These are phyloP conservation scores for Acanthamoeba lenticulata DNA, from an alignment of 208 protist genomes.

Conservation along the genomic window DNA sequence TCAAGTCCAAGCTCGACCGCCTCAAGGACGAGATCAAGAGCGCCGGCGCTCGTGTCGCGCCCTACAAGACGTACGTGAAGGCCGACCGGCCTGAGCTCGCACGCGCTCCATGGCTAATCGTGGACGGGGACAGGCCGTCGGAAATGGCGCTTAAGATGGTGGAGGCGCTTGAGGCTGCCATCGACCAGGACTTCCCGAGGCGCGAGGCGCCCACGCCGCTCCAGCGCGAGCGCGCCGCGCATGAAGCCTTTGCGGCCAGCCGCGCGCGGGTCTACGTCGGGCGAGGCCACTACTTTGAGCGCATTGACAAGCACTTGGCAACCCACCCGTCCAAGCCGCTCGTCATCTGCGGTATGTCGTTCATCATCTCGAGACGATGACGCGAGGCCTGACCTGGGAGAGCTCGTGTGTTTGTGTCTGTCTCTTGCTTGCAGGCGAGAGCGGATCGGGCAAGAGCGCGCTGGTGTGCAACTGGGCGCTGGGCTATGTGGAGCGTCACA, in stretches of 20 bases:
- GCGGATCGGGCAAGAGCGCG: slow-evolving; percentile 51
- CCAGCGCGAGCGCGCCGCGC: slow-evolving; percentile 7
- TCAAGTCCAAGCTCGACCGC: neutral
- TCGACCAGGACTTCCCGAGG: slow-evolving; percentile 60
- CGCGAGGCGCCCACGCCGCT: slow-evolving; percentile 27
- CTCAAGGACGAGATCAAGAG: neutral
- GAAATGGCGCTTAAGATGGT: slow-evolving; percentile 21
- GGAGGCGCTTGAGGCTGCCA: neutral
- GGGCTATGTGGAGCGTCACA: neutral
- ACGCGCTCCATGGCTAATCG: neutral
- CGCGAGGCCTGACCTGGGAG: too few relatives aligned
- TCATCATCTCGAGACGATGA: too few relatives aligned
- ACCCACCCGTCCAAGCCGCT: neutral
- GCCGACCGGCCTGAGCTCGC: neutral
- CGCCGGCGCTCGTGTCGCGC: neutral
- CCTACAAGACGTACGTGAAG: neutral
- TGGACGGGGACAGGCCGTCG: neutral
- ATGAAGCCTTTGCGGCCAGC: slow-evolving; percentile 46
- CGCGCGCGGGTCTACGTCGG: slow-evolving; percentile 58
- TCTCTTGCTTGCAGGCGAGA: neutral
- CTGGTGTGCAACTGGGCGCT: slow-evolving; percentile 51
- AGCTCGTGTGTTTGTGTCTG: neutral
- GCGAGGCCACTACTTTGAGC: neutral
- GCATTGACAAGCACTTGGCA: neutral
- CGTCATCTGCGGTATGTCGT: neutral